Base-by-base conservation (phyloP, 176 grass and related monocot species). In the Puya raimondii region DNA sequence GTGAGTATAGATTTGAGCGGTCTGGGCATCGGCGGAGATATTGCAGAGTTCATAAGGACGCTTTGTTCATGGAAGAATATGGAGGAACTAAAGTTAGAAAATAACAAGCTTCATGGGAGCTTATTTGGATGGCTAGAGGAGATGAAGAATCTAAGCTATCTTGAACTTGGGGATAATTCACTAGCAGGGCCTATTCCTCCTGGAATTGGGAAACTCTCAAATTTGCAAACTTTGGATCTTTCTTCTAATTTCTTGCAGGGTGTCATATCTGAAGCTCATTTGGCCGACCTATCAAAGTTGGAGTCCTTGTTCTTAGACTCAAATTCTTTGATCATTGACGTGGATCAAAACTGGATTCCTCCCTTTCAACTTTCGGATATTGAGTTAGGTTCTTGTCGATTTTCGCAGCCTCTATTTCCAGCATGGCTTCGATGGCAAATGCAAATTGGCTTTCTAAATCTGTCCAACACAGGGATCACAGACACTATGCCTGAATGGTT, bases 271-370 rank as follows among this genome's bases (percentile, higher is more conserved):
- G n/a, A n/a, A n/a, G n/a, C n/a, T n/a, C n/a, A n/a, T n/a, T n/a
- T n/a, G n/a, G n/a, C n/a, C n/a, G n/a, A n/a, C n/a, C n/a, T n/a
- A n/a, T n/a, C n/a, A n/a, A n/a, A 78, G 8, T 71, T 58, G 9
- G 48, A 18, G 0, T 0, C 0, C 9, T 10, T 89, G 9, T 2
- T 6, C 0, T 48, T 89, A 49, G 17, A 0, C 15, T 8, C 1
- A 1, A 85, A 68, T 50, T 63, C 69, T 4, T 12, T 84, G 12
- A 26, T 51, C 2, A 13, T 79, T 15, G 10, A 29, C 0, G 1
- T 79, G 1, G 5, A 71, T 21, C 9, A 12, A 0, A 65, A 12
- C 1, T 87, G 80, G 76, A 21, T 58, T 69, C 72, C 85, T 76
- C 53, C 68, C 5, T 87, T 51, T 16, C 71, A 22, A 29, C 6